Evolutionary conservation across 306 rosid genomes (phyloP).

Genomic region (Argentina anserina): DNA sequence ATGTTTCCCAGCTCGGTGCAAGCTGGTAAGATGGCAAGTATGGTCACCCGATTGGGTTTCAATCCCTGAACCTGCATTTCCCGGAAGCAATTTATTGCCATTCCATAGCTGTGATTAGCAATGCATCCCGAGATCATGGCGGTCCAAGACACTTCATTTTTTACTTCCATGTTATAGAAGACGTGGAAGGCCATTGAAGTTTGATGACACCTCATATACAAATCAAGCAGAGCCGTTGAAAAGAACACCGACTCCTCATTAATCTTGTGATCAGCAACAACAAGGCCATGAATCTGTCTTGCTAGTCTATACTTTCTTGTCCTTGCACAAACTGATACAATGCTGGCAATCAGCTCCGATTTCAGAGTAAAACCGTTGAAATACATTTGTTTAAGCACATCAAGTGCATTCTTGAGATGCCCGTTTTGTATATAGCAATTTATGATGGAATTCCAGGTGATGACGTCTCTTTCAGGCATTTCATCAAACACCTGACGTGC

Average conservation of each 20-base stretch:
- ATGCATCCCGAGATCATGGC: constrained; percentile 54
- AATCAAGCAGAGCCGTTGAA: constrained; percentile 56
- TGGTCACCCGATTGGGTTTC: constrained; percentile 54
- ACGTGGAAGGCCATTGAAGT: constrained; percentile 43
- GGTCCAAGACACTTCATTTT: constrained; percentile 74
- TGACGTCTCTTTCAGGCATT: constrained; percentile 47
- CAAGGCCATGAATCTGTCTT: constrained; percentile 49
- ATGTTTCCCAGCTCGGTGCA: constrained; percentile 40
- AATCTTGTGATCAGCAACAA: constrained; percentile 44
- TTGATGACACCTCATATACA: constrained; percentile 44
- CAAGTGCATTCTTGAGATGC: constrained; percentile 30
- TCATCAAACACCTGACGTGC: constrained; percentile 58
- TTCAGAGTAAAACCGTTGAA: constrained; percentile 40
- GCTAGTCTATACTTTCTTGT: constrained; percentile 35
- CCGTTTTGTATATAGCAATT: constrained; percentile 63
- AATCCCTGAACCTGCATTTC: constrained; percentile 53
- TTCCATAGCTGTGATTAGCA: constrained; percentile 28
- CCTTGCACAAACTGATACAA: constrained; percentile 49
- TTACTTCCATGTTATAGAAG: constrained; percentile 43
- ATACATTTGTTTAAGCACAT: constrained; percentile 35
- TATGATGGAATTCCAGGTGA: constrained; percentile 61
- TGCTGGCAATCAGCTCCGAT: constrained; percentile 49
- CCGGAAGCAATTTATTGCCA: constrained; percentile 40
- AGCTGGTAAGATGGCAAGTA: constrained; percentile 45
- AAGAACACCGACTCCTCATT: constrained; percentile 35